A percentile compares a stretch with the other conserved stretches of the same genome.
Conservation (phyloP, 169 alveolate species). For the Plasmodium reichenowi region DNA sequence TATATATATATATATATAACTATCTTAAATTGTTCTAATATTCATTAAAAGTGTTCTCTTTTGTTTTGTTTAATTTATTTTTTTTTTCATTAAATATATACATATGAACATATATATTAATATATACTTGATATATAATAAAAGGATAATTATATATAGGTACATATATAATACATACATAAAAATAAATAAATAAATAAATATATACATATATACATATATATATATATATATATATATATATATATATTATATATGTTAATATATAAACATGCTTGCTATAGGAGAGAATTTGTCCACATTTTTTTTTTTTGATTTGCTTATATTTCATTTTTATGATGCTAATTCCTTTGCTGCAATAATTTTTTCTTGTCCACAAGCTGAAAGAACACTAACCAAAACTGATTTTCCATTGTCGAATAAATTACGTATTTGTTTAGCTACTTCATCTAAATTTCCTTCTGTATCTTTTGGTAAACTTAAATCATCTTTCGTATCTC, state of each 20-base stretch:
- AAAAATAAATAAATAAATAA: background rate
- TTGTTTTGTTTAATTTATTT: no score
- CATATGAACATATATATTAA: no score
- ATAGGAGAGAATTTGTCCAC: background rate
- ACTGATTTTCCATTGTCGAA: constrained; percentile 91
- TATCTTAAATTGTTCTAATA: no score
- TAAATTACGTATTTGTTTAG: constrained; percentile 88
- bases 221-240: background rate
- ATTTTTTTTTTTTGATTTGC: no score
- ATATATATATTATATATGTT: background rate
- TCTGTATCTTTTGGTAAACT: constrained; percentile 96
- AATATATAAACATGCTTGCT: background rate
- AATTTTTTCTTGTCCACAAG: constrained; percentile 93
- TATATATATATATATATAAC: no score
- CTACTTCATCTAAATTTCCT: constrained; percentile 93
- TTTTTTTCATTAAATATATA: no score
- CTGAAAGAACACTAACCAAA: constrained; percentile 91
- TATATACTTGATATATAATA: no score
- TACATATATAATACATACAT: no score
- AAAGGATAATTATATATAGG: no score
- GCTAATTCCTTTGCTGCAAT: constrained; percentile 87
- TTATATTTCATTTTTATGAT: constrained; percentile 19
- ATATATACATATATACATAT: background rate
- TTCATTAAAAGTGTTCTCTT: no score
- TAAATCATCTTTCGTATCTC: constrained; percentile 96